Evolutionary conservation across 257 asterid genomes (phyloP).

Genomic region (Rhazya stricta): DNA sequence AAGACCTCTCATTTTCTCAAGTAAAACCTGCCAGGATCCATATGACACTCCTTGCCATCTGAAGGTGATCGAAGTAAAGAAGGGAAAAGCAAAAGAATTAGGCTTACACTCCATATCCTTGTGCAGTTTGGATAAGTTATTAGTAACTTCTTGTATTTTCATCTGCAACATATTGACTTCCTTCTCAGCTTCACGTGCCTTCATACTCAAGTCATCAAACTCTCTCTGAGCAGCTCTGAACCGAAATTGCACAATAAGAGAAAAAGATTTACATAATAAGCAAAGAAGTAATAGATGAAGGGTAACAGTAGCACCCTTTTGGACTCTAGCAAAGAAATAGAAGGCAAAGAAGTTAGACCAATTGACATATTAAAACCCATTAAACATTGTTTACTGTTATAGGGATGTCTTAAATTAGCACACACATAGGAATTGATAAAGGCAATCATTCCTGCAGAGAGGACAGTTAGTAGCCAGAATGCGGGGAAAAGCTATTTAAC

Average conservation of each 20-base stretch:
- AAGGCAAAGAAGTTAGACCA: not conserved
- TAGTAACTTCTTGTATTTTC: slow-evolving; percentile 69
- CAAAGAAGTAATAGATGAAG: not conserved
- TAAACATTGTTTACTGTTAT: not conserved
- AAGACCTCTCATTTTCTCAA: not conserved
- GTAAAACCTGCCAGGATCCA: not conserved
- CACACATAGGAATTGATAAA: not conserved
- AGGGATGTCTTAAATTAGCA: not conserved
- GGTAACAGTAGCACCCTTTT: not conserved
- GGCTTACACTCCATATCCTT: slow-evolving; percentile 79
- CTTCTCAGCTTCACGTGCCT: slow-evolving; percentile 76
- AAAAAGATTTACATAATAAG: slow-evolving; percentile 3
- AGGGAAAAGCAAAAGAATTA: slow-evolving; percentile 1
- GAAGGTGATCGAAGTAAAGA: not conserved
- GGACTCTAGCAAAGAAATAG: not conserved
- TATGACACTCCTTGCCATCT: not conserved
- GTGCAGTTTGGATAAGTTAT: slow-evolving; percentile 64
- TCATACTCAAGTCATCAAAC: slow-evolving; percentile 64
- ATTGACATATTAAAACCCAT: not conserved
- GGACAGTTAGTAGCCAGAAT: not conserved
- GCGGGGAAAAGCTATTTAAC: too few species aligned
- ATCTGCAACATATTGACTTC: slow-evolving; percentile 68
- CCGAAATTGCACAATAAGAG: slow-evolving; percentile 23
- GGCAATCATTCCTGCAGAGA: not conserved
- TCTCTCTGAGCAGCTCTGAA: slow-evolving; percentile 67